Base-by-base conservation (phyloP, 2,329 filamentous ascomycete species). In the Scedosporium apiospermum region DNA sequence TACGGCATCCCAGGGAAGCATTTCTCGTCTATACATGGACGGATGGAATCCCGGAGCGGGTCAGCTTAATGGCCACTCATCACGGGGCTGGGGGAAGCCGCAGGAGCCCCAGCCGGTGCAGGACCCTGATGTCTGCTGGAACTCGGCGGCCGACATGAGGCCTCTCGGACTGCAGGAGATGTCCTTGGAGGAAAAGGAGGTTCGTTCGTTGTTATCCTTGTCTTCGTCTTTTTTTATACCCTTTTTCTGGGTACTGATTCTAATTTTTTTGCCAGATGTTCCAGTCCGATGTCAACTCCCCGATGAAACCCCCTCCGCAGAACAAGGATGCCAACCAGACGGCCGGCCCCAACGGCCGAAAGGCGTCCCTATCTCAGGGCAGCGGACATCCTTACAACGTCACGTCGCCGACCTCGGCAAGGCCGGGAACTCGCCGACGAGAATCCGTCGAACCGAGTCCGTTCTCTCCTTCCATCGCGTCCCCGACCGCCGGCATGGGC, bases 111-210 rank as follows among this genome's bases (percentile, higher is more conserved):
- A 91, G 66, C 79, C 82, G 65, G 87, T 87, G 64, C 85, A 89
- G 70, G 92, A 93, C 55, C 90, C 93, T n/a, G 91, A 95, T 65
- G 85, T 93, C 51, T 98, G 93, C 74, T 99, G 93, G 95, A 90
- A 96, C 71, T 76, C 83, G 64, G 82, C 82, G 64, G 91, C 90
- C 26, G 82, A 82, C 61, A 81, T 86, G 55, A 82, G 84, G 66
- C 91, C 93, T 6, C 79, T 97, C 66, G 86, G 86, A 34, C 73
- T 96, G 66, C 81, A 85, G 65, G 86, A 89, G 53, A 86, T 96
- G 84, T 79, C 82, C 1, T 66, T 75, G 4, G 81, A 85, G 64
- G 86, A 88, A 74, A 85, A 80, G 70, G 81, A 82, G 74, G 83
- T 86, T 70, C 70, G 78, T 73, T 63, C 70, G 78, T 73, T 63